These are phyloP conservation scores for Chlorella sp. DNA, from an alignment of 139 green algal species.

Conservation along the genomic window DNA sequence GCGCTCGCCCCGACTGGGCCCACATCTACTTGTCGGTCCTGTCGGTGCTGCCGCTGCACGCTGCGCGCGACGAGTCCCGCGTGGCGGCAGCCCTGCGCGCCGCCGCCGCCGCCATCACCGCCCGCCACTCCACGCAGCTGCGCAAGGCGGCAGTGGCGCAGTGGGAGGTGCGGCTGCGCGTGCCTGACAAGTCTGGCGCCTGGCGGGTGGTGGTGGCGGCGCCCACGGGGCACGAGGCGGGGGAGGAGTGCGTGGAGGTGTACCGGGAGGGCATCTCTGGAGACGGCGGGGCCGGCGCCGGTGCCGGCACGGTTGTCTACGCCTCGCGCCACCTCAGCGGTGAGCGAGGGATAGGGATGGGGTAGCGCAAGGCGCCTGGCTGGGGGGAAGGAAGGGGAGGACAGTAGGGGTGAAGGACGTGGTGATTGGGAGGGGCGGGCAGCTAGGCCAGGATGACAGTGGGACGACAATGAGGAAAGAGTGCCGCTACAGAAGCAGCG, in stretches of 20 bases:
- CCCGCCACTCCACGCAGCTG: slow-evolving; percentile 24
- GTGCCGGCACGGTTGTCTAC: slow-evolving; percentile 30
- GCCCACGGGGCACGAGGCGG: slow-evolving; percentile 89
- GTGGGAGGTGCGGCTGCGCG: slow-evolving; percentile 84
- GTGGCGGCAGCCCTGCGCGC: slow-evolving; percentile 73
- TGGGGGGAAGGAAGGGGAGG: no score
- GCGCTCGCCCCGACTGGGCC: slow-evolving; percentile 79
- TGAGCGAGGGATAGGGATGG: not conserved
- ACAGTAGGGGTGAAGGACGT: no score
- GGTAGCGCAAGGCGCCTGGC: no score
- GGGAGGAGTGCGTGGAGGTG: slow-evolving; percentile 90
- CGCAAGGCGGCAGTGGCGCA: slow-evolving; percentile 77
- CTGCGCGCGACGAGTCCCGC: slow-evolving; percentile 50
- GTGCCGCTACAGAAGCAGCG: no score
- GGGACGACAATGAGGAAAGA: no score
- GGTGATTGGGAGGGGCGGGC: no score
- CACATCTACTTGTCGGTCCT: slow-evolving; percentile 85
- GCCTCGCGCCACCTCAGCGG: slow-evolving; percentile 19
- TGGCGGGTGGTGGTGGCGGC: slow-evolving; percentile 90
- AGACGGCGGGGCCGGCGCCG: no score
- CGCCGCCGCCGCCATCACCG: slow-evolving; percentile 46
- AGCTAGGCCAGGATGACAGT: no score
- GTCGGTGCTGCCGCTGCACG: slow-evolving; percentile 57
- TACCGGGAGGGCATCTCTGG: slow-evolving; percentile 77
- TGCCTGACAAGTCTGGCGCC: slow-evolving; percentile 53